Evolutionary conservation across 169 alveolate species (phyloP).

Genomic region (Amoebophrya sp.): DNA sequence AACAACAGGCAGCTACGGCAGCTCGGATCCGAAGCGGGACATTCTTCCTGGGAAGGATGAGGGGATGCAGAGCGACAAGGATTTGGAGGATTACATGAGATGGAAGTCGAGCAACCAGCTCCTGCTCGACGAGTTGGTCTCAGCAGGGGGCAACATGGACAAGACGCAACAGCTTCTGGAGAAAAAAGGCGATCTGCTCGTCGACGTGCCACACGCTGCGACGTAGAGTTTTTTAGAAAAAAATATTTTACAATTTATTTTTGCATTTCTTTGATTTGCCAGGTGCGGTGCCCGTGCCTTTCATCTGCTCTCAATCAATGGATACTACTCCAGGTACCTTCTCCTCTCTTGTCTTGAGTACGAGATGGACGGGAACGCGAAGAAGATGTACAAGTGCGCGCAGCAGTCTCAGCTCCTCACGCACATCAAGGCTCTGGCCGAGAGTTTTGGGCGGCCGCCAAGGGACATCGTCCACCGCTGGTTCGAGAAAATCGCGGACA

Average conservation of each 20-base stretch:
- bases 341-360: not conserved
- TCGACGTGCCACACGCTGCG: not conserved
- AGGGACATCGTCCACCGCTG: not conserved
- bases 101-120: not conserved
- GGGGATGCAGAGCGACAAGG: not conserved
- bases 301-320: not conserved
- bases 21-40: not conserved
- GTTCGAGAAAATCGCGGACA: not conserved
- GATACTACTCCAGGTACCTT: not conserved
- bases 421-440: not conserved
- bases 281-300: not conserved
- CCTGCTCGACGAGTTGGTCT: not conserved
- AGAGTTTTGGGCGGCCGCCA: not conserved
- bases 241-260: too few species aligned
- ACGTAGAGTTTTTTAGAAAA: not conserved
- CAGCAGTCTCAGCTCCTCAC: not conserved
- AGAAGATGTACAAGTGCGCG: not conserved
- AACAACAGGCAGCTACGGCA: not conserved
- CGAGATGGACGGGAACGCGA: not conserved
- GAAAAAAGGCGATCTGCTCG: not conserved
- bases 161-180: not conserved
- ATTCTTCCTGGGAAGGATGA: not conserved
- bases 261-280: too few species aligned
- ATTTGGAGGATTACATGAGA: not conserved
- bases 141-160: not conserved